Conservation (phyloP, 805 yeast species). For the Candida pseudofarinosa region DNA sequence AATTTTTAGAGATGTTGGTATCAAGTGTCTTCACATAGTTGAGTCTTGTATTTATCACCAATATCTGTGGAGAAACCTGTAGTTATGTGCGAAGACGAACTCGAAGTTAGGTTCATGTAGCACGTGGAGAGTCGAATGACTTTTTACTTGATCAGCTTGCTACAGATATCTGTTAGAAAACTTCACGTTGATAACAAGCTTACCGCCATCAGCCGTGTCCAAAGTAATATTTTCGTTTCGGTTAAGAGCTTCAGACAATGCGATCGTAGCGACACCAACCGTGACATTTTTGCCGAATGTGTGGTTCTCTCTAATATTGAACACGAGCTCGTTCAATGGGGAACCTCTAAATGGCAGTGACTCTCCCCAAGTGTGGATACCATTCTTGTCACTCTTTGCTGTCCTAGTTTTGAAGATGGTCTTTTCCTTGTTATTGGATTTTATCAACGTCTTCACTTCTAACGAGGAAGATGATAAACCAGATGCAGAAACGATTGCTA, state of each 20-base stretch:
- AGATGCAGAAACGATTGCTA: constrained; percentile 47
- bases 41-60: no score
- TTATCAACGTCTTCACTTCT: constrained; percentile 53
- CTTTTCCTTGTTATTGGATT: constrained; percentile 45
- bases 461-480: constrained; percentile 35
- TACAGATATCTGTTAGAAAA: constrained; percentile 10
- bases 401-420: constrained; percentile 64
- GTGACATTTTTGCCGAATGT: constrained; percentile 67
- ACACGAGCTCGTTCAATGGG: constrained; percentile 53
- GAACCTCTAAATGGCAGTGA: constrained; percentile 63
- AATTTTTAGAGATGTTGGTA: no score
- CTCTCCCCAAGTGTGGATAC: constrained; percentile 60
- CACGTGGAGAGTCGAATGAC: neutral
- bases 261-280: constrained; percentile 55
- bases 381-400: constrained; percentile 41
- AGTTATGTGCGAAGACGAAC: no score
- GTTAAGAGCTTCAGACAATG: constrained; percentile 48
- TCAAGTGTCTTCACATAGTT: no score
- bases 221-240: constrained; percentile 37
- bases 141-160: neutral
- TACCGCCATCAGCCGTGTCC: constrained; percentile 33
- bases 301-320: constrained; percentile 64
- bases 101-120: neutral
- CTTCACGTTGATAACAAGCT: constrained; percentile 37
- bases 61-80: no score